phyloP scores from a whole-genome alignment of 768 basidiomycete genomes.

The Pulveroboletus ravenelii region DNA sequence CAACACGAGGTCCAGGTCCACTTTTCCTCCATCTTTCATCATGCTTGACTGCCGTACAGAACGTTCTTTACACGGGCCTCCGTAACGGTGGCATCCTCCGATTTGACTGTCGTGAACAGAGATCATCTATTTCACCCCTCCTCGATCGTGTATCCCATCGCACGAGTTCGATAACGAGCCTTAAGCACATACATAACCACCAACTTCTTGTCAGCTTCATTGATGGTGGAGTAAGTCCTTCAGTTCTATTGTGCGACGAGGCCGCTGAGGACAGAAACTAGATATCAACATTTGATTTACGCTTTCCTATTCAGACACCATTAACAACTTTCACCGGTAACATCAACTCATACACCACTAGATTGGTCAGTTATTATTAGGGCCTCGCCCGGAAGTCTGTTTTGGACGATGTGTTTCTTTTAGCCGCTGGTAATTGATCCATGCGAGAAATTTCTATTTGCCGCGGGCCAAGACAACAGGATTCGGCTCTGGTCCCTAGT shows the following conservation, averaged over 20 bases:
- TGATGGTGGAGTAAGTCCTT: conserved; percentile 50
- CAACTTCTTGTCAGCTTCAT: conserved; percentile 56
- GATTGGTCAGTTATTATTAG: conserved; percentile 41
- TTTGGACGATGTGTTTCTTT: conserved; percentile 3
- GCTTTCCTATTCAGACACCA: conserved; percentile 47
- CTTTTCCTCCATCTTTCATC: background rate
- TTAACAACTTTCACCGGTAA: conserved; percentile 49
- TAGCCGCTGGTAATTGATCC: conserved; percentile 64
- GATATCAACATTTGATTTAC: conserved; percentile 61
- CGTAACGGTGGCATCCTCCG: conserved; percentile 56
- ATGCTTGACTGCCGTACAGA: conserved; percentile 29
- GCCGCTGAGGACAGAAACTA: conserved; percentile 22
- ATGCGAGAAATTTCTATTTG: conserved; percentile 54
- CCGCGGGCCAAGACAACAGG: conserved; percentile 60
- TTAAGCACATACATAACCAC: conserved; percentile 46
- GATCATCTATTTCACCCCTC: conserved; percentile 35
- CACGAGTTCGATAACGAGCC: conserved; percentile 48
- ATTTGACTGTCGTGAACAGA: conserved; percentile 52
- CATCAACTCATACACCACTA: conserved; percentile 47
- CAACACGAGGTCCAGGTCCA: conserved; percentile 42
- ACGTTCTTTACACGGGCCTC: conserved; percentile 49
- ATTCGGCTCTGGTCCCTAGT: conserved; percentile 68
- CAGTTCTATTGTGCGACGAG: background rate
- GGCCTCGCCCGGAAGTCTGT: background rate
- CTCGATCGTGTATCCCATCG: conserved; percentile 33